phyloP scores from a whole-genome alignment of 1,284 basidiomycete species.

The Kwoniella shivajii region DNA sequence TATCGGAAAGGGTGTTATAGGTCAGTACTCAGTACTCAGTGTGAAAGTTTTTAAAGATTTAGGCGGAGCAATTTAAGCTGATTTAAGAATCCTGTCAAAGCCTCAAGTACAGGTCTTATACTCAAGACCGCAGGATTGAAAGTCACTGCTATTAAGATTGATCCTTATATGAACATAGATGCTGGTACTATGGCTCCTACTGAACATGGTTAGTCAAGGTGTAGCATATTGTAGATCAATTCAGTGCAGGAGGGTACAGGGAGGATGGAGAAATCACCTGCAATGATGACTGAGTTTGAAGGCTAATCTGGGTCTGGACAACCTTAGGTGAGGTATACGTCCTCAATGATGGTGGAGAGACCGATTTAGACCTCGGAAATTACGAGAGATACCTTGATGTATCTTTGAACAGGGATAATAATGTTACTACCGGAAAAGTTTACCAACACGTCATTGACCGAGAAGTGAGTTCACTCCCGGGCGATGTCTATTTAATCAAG shows the following conservation, averaged over 20 bases:
- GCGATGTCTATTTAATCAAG: no score
- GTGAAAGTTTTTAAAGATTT: no score
- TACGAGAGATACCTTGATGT: constrained; percentile 98
- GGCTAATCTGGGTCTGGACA: no score
- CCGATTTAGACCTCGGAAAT: constrained; percentile 96
- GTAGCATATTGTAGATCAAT: not conserved
- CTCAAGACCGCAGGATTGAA: constrained; percentile 94
- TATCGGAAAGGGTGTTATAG: constrained; percentile 92
- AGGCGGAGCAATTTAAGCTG: no score
- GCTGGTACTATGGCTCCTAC: constrained; percentile 99
- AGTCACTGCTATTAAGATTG: constrained; percentile 99
- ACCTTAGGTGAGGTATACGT: constrained; percentile 99
- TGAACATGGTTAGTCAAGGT: constrained; percentile 74
- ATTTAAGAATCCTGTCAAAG: constrained; percentile 54
- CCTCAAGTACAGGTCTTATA: constrained; percentile 94
- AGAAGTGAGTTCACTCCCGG: constrained; percentile 72
- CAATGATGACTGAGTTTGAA: no score
- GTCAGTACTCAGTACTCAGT: constrained; percentile 58
- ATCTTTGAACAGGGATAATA: constrained; percentile 91
- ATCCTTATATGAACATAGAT: constrained; percentile 99
- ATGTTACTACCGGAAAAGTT: constrained; percentile 98
- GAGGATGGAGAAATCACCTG: not conserved
- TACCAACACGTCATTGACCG: constrained; percentile 96
- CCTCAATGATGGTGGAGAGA: constrained; percentile 97
- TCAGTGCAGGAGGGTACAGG: no score